Percentiles rank a stretch among this genome's conserved stretches.
These are phyloP conservation scores for Trametes villosa DNA, from an alignment of 768 basidiomycete genomes.

Conservation along the genomic window DNA sequence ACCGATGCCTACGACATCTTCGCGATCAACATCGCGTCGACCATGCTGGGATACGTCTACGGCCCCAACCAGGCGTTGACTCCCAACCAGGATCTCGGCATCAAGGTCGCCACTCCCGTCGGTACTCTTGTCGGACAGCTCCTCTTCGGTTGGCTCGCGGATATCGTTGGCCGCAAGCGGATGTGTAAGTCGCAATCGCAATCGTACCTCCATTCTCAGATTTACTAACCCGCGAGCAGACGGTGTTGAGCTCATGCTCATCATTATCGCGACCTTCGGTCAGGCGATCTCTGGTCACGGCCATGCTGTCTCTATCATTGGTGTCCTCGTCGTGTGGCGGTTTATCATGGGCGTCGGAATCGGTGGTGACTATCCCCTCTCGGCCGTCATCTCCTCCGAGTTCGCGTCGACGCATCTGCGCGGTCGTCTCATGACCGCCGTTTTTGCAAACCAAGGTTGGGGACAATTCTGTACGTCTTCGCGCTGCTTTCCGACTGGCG, in stretches of 20 bases:
- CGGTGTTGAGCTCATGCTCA: slow-evolving; percentile 78
- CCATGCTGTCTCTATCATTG: slow-evolving; percentile 71
- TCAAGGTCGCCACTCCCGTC: slow-evolving; percentile 79
- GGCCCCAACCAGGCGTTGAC: slow-evolving; percentile 46
- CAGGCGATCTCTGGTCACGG: slow-evolving; percentile 76
- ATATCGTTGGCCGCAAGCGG: slow-evolving; percentile 73
- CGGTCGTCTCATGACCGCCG: slow-evolving; percentile 88
- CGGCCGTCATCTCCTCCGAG: slow-evolving; percentile 87
- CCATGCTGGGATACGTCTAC: slow-evolving; percentile 87
- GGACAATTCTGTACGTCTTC: slow-evolving; percentile 69
- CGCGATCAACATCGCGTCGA: slow-evolving; percentile 83
- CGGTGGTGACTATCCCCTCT: slow-evolving; percentile 88
- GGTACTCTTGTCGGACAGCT: slow-evolving; percentile 79
- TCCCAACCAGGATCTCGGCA: slow-evolving; percentile 70
- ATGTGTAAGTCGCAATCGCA: slow-evolving; percentile 64
- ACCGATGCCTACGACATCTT: slow-evolving; percentile 84
- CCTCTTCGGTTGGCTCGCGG: slow-evolving; percentile 81
- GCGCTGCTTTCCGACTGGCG: too few species aligned
- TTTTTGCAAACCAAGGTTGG: slow-evolving; percentile 88
- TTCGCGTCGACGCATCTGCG: slow-evolving; percentile 79
- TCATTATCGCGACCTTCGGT: slow-evolving; percentile 78
- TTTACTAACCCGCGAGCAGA: slow-evolving; percentile 41
- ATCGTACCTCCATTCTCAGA: not conserved
- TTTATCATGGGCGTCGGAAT: slow-evolving; percentile 85
- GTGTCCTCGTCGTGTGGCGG: slow-evolving; percentile 82